Conservation (phyloP, 345 rosid genomes). For the Rhizophora apiculata region DNA sequence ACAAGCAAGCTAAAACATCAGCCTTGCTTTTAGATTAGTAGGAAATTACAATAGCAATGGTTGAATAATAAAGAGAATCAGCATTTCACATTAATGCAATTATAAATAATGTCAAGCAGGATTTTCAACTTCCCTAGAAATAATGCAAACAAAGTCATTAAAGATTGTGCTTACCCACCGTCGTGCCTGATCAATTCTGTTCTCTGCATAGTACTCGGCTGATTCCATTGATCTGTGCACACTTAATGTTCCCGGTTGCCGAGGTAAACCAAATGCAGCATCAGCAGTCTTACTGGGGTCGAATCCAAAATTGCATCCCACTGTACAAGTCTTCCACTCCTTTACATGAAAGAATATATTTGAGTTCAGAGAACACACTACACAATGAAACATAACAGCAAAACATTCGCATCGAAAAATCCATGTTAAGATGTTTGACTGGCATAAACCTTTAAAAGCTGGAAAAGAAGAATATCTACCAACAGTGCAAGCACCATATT, state of each 20-base stretch:
- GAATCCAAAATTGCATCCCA: constrained; percentile 66
- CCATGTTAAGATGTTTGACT: neutral
- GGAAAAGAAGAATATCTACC: neutral
- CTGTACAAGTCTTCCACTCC: constrained; percentile 66
- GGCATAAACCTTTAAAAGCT: neutral
- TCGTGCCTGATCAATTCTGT: constrained; percentile 70
- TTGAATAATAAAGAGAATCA: neutral
- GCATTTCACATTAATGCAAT: neutral
- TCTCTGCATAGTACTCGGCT: constrained; percentile 68
- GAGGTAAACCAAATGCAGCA: constrained; percentile 60
- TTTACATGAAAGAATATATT: constrained; percentile 19
- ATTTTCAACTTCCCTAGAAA: constrained; percentile 1
- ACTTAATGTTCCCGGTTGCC: constrained; percentile 36
- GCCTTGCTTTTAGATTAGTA: neutral
- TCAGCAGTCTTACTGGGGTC: constrained; percentile 42
- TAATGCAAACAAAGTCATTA: constrained; percentile 15
- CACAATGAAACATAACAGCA: neutral
- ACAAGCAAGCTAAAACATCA: constrained; percentile 18
- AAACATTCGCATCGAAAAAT: neutral
- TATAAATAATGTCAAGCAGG: neutral
- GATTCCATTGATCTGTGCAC: constrained; percentile 95
- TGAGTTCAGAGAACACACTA: neutral
- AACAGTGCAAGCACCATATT: no score
- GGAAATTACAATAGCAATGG: neutral
- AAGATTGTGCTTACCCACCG: constrained; percentile 95